Percentiles rank a stretch among this genome's conserved stretches.
These are phyloP conservation scores for Suillus paluster DNA, from an alignment of 768 basidiomycete species.

Conservation along the genomic window DNA sequence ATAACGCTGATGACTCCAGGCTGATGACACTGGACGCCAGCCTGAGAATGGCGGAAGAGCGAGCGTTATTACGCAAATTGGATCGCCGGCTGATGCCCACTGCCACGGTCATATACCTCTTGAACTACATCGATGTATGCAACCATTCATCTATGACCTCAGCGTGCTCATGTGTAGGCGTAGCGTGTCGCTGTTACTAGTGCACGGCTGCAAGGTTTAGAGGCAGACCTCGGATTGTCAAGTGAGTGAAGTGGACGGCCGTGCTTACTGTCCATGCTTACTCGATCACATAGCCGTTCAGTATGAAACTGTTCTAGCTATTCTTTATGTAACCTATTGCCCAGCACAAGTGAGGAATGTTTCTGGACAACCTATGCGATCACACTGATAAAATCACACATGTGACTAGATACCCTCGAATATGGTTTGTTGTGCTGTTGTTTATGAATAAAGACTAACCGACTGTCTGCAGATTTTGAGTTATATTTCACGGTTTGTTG, in stretches of 20 bases:
- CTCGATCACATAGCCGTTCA: conserved; percentile 45
- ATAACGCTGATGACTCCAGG: conserved; percentile 13
- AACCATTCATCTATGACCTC: neutral
- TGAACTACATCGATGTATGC: conserved; percentile 34
- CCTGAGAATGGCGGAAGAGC: conserved; percentile 26
- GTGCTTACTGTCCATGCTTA: conserved; percentile 1
- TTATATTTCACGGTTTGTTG: conserved; percentile 51
- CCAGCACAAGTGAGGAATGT: conserved; percentile 43
- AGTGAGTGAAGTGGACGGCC: conserved; percentile 20
- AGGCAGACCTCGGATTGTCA: conserved; percentile 39
- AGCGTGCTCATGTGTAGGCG: neutral
- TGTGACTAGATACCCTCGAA: conserved; percentile 58
- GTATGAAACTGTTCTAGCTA: conserved; percentile 55
- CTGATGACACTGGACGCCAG: conserved; percentile 16
- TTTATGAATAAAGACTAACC: neutral
- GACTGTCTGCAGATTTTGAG: conserved; percentile 52
- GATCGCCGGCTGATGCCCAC: conserved; percentile 34
- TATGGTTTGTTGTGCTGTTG: conserved; percentile 46
- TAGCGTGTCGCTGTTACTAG: conserved; percentile 45
- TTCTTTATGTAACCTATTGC: conserved; percentile 61
- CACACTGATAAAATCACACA: neutral
- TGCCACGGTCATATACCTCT: conserved; percentile 25
- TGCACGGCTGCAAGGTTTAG: conserved; percentile 45
- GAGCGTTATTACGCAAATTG: conserved; percentile 28
- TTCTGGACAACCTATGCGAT: neutral